Conservation (phyloP, 805 yeast species). For the Candida caryicola region DNA sequence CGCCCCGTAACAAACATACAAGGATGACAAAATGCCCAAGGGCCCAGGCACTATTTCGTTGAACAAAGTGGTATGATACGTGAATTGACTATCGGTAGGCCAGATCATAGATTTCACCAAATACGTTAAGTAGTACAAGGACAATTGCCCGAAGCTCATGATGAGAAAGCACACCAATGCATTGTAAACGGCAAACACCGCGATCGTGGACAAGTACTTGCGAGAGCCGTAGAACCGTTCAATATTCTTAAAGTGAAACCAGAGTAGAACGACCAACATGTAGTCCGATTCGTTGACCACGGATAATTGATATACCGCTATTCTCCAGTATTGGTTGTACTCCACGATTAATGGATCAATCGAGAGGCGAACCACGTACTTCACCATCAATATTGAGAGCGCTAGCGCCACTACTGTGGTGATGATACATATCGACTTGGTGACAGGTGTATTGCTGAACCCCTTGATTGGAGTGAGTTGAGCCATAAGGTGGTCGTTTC, state of each 20-base stretch:
- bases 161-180: slow-evolving; percentile 34
- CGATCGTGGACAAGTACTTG: slow-evolving; percentile 48
- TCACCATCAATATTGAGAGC: slow-evolving; percentile 43
- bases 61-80: slow-evolving; percentile 26
- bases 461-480: slow-evolving; percentile 43
- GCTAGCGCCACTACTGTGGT: slow-evolving; percentile 37
- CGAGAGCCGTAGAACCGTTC: slow-evolving; percentile 59
- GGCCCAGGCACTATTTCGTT: slow-evolving; percentile 41
- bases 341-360: slow-evolving; percentile 53
- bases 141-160: slow-evolving; percentile 43
- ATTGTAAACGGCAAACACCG: slow-evolving; percentile 48
- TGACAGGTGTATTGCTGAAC: slow-evolving; percentile 43
- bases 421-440: slow-evolving; percentile 33
- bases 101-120: slow-evolving; percentile 4
- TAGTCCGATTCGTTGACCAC: slow-evolving; percentile 61
- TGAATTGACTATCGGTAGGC: slow-evolving; percentile 1
- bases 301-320: slow-evolving; percentile 47
- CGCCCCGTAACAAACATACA: slow-evolving; percentile 37
- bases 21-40: slow-evolving; percentile 36
- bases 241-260: slow-evolving; percentile 52
- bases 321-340: slow-evolving; percentile 59
- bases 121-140: slow-evolving; percentile 11
- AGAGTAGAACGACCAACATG: slow-evolving; percentile 40
- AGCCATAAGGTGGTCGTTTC: slow-evolving; percentile 25
- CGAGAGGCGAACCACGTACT: slow-evolving; percentile 41